Conservation (phyloP, 192 early-diverging fungal genomes). For the Phlyctochytrium arcticum region DNA sequence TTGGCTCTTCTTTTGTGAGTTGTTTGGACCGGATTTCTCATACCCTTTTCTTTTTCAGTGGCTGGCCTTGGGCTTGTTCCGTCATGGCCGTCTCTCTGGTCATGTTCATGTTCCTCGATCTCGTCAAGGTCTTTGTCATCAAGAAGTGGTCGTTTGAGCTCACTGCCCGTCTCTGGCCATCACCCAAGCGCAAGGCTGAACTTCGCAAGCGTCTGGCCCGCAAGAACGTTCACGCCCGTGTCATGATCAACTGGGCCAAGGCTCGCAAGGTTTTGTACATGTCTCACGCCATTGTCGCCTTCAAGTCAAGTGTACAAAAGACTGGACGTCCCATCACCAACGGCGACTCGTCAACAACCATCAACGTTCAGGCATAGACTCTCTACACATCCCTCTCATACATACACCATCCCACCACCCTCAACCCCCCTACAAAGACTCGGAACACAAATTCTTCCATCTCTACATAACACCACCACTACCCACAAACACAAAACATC, state of each 20-base stretch:
- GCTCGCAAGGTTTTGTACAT: slow-evolving; percentile 32
- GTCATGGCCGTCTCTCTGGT: slow-evolving; percentile 73
- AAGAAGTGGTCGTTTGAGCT: slow-evolving; percentile 81
- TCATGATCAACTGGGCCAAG: slow-evolving; percentile 23
- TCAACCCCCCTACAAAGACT: too few relatives aligned
- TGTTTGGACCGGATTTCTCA: neutral
- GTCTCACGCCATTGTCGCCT: slow-evolving; percentile 18
- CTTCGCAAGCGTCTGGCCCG: slow-evolving; percentile 31
- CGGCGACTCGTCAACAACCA: slow-evolving; percentile 15
- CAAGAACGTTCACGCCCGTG: neutral
- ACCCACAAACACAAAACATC: too few relatives aligned
- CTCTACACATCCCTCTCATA: too few relatives aligned
- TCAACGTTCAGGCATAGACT: slow-evolving; percentile 14
- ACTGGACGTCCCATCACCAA: neutral
- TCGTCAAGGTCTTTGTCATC: slow-evolving; percentile 84
- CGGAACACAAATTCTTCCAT: too few relatives aligned
- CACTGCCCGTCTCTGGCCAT: slow-evolving; percentile 76
- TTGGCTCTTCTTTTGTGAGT: neutral
- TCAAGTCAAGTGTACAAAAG: slow-evolving; percentile 5
- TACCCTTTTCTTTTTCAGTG: slow-evolving; percentile 47
- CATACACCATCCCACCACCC: too few relatives aligned
- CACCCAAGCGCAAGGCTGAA: slow-evolving; percentile 55
- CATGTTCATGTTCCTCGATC: slow-evolving; percentile 77
- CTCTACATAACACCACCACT: too few relatives aligned
- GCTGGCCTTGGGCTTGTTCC: slow-evolving; percentile 67